A percentile compares a stretch with the other conserved stretches of the same genome.
These are phyloP conservation scores for Euphrasia confusa DNA, from an alignment of 257 asterid species.

Conservation along the genomic window DNA sequence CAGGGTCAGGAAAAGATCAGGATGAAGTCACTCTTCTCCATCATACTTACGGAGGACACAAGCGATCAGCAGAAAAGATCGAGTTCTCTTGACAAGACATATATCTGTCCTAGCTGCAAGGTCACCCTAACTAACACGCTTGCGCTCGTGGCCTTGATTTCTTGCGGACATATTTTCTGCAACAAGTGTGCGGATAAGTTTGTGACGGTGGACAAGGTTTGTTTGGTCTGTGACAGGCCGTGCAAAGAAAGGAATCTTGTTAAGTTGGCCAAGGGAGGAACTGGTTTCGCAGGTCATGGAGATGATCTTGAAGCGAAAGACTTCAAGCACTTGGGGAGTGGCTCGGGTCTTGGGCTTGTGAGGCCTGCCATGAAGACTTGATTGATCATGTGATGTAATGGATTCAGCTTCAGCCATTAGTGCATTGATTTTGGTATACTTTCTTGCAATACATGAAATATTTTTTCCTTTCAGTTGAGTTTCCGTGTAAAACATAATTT, in stretches of 20 bases:
- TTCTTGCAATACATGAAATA: not conserved
- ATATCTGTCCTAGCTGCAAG: slow-evolving; percentile 90
- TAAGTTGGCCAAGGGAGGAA: slow-evolving; percentile 80
- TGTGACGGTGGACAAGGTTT: slow-evolving; percentile 76
- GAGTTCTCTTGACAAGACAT: slow-evolving; percentile 59
- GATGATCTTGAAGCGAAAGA: slow-evolving; percentile 88
- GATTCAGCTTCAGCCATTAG: not conserved
- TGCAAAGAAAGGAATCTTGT: slow-evolving; percentile 76
- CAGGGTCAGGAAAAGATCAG: slow-evolving; percentile 87
- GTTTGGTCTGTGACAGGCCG: slow-evolving; percentile 71
- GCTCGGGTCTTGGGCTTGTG: slow-evolving; percentile 88
- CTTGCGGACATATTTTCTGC: slow-evolving; percentile 96
- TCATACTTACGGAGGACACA: slow-evolving; percentile 60
- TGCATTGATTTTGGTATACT: not conserved
- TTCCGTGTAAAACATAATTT: slow-evolving; percentile 5
- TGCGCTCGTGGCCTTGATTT: slow-evolving; percentile 65
- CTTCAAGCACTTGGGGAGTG: slow-evolving; percentile 91
- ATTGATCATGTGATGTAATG: slow-evolving; percentile 14
- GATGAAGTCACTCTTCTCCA: slow-evolving; percentile 65
- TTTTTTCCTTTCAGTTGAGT: not conserved
- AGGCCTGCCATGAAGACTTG: slow-evolving; percentile 83
- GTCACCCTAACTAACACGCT: slow-evolving; percentile 72
- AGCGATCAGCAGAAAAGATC: slow-evolving; percentile 35
- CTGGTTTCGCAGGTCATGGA: slow-evolving; percentile 93
- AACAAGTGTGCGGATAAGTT: slow-evolving; percentile 86